Conservation (phyloP, 495 filamentous ascomycete genomes). For the Hypoxylon rickii region DNA sequence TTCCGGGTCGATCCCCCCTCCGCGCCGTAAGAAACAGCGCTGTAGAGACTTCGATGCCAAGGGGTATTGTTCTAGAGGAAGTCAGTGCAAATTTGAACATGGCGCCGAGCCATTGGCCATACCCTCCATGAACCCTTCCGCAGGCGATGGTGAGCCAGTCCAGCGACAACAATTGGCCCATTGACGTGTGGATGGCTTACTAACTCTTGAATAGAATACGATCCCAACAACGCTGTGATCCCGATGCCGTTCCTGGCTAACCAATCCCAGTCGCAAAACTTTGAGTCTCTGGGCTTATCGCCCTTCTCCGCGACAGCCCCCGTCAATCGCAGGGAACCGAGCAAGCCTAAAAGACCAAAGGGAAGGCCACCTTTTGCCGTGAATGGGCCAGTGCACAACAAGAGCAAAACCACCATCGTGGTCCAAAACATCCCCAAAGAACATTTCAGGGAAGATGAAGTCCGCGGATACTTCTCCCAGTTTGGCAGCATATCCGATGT, state of each 20-base stretch:
- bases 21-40: constrained; percentile 52
- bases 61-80: constrained; percentile 80
- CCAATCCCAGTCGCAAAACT: constrained; percentile 9
- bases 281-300: constrained; percentile 11
- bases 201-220: constrained; percentile 68
- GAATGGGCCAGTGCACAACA: constrained; percentile 74
- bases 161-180: constrained; percentile 6
- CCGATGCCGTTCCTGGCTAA: constrained; percentile 18
- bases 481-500: constrained; percentile 80
- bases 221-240: constrained; percentile 70
- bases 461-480: constrained; percentile 81
- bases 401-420: constrained; percentile 77
- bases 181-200: not conserved
- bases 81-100: constrained; percentile 82
- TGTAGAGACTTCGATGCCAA: constrained; percentile 89
- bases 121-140: constrained; percentile 42
- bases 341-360: constrained; percentile 43
- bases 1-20: constrained; percentile 20
- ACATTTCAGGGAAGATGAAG: constrained; percentile 71
- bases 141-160: constrained; percentile 47
- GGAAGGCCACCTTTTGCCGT: constrained; percentile 72
- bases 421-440: constrained; percentile 93
- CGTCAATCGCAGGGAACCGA: constrained; percentile 46
- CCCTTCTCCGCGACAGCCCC: constrained; percentile 3
- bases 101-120: constrained; percentile 62